phyloP scores from a whole-genome alignment of 2,329 filamentous ascomycete species.

The Trichothecium sympodiale region DNA sequence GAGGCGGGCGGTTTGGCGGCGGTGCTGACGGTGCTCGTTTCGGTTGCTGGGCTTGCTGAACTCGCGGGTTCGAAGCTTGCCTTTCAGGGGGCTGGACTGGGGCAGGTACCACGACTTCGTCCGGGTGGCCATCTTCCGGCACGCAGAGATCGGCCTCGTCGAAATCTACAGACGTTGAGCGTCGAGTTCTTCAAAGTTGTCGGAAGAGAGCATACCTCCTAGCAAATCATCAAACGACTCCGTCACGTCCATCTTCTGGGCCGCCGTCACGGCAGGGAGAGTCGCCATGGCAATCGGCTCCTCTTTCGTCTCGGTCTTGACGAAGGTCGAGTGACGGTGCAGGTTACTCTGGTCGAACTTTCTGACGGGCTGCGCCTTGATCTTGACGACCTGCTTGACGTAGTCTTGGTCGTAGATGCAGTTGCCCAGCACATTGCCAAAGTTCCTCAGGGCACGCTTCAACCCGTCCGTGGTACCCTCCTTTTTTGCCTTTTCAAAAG shows the following conservation, averaged over 20 bases:
- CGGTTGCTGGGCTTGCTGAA: conserved; percentile 2
- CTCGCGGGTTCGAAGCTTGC: conserved; percentile 2
- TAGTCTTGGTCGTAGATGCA: conserved; percentile 98
- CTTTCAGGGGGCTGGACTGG: conserved; percentile 10
- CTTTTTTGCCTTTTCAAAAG: conserved; percentile 98
- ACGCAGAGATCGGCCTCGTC: conserved; percentile 69
- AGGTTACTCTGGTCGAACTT: conserved; percentile 72
- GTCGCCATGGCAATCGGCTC: conserved; percentile 7
- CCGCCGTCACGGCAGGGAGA: conserved; percentile 1
- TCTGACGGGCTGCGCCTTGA: conserved; percentile 63
- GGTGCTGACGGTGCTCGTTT: neutral
- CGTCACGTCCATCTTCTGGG: conserved; percentile 16
- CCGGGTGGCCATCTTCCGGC: conserved; percentile 58
- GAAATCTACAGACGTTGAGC: conserved; percentile 44
- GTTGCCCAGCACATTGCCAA: conserved; percentile 95
- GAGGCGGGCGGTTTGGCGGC: neutral
- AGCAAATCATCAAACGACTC: conserved; percentile 42
- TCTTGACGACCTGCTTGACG: conserved; percentile 75
- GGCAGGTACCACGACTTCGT: conserved; percentile 53
- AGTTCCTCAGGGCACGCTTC: conserved; percentile 80
- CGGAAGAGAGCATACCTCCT: conserved; percentile 31
- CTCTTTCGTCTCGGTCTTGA: conserved; percentile 33
- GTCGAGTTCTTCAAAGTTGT: conserved; percentile 24
- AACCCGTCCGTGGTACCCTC: conserved; percentile 91
- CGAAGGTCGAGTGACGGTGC: conserved; percentile 70